Evolutionary conservation across 2,329 filamentous ascomycete genomes (phyloP), one percentile per base, ranked within the genome.

Genomic region (Fusarium subglutinans): DNA sequence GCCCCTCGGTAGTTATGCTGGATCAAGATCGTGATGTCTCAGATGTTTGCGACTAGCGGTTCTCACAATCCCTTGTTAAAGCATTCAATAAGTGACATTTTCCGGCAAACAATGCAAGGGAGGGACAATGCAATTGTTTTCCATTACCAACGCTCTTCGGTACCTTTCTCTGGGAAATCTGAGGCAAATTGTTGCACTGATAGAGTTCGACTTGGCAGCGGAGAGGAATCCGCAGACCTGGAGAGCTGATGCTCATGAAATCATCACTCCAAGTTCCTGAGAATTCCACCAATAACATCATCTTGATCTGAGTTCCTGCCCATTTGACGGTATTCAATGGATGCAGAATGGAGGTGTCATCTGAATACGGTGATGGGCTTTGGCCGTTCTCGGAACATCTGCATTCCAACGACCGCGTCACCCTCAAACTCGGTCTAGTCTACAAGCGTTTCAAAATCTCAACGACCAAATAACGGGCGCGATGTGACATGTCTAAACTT

Each of bases 11-110:
- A 12, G 18, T 41, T 28, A 54, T 51, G 26, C 33, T 37, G 41
- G 24, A 24, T n/a, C 47, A 47, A 48, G 43, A 30, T 61, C 37
- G n/a, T 13, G 28, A 37, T 69, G 66, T 69, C 66, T 69, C 65
- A 69, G 43, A 28, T 69, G 57, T 20, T 56, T 48, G 43, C 43
- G 44, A 56, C 50, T 69, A 69, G 17, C 10, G 57, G 43, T 41
- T 50, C 35, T 13, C 18, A 24, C 51, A 20, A 44, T 30, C 45
- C 37, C n/a, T n/a, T n/a, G 33, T 22, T 22, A 11, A 66, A 30
- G 15, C 33, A 63, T 69, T 63, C 43, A 41, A 69, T 64, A 55
- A 37, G 30, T 28, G 2, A 37, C n/a, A 12, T 26, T 35, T 5
- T 8, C 3, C 9, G 30, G 18, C n/a, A 37, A 15, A 15, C 30